phyloP scores from a whole-genome alignment of 805 yeast species.

The Saccharomyces mikatae region DNA sequence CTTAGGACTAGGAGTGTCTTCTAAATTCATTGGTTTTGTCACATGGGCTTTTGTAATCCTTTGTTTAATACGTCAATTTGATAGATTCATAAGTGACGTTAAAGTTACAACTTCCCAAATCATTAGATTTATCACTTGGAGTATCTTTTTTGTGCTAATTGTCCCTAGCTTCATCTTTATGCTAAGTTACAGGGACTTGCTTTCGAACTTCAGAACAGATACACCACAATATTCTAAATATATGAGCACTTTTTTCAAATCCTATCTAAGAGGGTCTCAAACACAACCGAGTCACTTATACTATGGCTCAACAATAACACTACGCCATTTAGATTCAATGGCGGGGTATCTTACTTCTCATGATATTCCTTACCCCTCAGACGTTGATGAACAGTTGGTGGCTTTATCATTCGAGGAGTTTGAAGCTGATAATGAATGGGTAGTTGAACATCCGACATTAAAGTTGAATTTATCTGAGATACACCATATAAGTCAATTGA shows the following conservation, averaged over 20 bases:
- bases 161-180: constrained; percentile 56
- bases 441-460: constrained; percentile 40
- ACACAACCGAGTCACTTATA: constrained; percentile 53
- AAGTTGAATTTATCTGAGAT: constrained; percentile 23
- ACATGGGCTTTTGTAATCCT: constrained; percentile 60
- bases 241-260: constrained; percentile 62
- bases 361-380: constrained; percentile 50
- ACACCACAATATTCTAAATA: constrained; percentile 26
- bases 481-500: constrained; percentile 10
- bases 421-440: constrained; percentile 66
- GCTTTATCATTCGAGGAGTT: constrained; percentile 56
- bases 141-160: constrained; percentile 37
- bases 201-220: constrained; percentile 13
- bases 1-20: constrained; percentile 49
- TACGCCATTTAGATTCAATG: constrained; percentile 60
- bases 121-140: constrained; percentile 34
- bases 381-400: constrained; percentile 71
- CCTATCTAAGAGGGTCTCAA: constrained; percentile 39
- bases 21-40: constrained; percentile 65
- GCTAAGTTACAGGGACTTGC: constrained; percentile 47
- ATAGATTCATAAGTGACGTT: constrained; percentile 68
- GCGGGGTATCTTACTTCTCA: constrained; percentile 84
- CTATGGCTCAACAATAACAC: constrained; percentile 61
- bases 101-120: constrained; percentile 34
- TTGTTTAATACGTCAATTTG: constrained; percentile 40